Evolutionary conservation across 1,139 yeast genomes (phyloP).

Genomic region (Magnusiomyces paraingens): DNA sequence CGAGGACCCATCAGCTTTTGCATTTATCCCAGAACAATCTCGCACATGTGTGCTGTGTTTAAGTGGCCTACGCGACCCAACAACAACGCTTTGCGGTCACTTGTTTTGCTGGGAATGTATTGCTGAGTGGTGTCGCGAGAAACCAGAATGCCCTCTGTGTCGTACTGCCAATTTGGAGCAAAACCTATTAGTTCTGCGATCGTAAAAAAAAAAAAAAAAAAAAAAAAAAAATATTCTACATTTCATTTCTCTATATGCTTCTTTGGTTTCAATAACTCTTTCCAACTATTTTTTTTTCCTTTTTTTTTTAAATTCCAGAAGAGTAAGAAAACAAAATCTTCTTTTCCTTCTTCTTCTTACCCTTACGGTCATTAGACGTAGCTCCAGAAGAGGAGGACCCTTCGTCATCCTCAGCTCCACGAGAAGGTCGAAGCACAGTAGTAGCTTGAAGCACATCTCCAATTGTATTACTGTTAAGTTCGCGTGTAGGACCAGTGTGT

Average conservation of each 20-base stretch:
- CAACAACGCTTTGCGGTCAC: slow-evolving; percentile 89
- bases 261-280: neutral
- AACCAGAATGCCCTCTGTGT: slow-evolving; percentile 88
- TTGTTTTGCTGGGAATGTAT: slow-evolving; percentile 90
- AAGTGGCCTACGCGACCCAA: slow-evolving; percentile 71
- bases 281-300: neutral
- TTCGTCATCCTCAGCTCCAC: neutral
- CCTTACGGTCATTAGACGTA: neutral
- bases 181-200: slow-evolving; percentile 31
- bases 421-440: neutral
- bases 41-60: slow-evolving; percentile 81
- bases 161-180: slow-evolving; percentile 71
- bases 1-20: slow-evolving; percentile 49
- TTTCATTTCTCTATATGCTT: neutral
- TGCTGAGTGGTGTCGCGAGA: slow-evolving; percentile 80
- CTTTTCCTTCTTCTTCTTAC: slow-evolving; percentile 6
- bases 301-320: neutral
- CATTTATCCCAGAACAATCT: slow-evolving; percentile 64
- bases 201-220: neutral
- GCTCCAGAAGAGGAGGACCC: neutral
- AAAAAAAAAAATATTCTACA: neutral
- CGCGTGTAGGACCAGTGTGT: neutral
- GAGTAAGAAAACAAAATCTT: slow-evolving; percentile 1
- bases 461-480: neutral
- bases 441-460: neutral